These are phyloP conservation scores for Flammula alnicola DNA, from an alignment of 1,284 basidiomycete species.

Conservation along the genomic window DNA sequence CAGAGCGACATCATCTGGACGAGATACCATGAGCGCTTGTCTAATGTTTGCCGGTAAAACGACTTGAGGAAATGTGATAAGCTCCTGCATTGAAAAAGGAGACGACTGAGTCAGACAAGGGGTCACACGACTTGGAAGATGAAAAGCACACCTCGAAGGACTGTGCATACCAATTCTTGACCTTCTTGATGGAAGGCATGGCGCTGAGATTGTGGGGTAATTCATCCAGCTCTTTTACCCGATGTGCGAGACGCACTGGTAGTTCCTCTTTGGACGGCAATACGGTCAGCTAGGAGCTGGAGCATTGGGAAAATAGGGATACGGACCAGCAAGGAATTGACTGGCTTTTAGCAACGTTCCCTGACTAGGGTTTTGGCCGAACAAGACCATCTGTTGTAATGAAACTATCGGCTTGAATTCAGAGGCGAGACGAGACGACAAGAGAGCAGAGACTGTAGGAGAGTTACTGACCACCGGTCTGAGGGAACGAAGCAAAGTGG, in stretches of 20 bases:
- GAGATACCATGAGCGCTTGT: constrained; percentile 63
- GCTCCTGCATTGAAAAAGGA: constrained; percentile 60
- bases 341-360: constrained; percentile 87
- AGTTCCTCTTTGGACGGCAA: constrained; percentile 70
- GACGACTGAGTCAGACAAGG: constrained; percentile 4
- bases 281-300: not conserved
- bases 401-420: constrained; percentile 59
- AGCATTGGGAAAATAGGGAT: constrained; percentile 6
- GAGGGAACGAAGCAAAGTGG: constrained; percentile 94
- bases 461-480: constrained; percentile 84
- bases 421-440: not conserved
- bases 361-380: constrained; percentile 86
- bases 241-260: constrained; percentile 93
- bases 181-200: constrained; percentile 94
- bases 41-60: constrained; percentile 70
- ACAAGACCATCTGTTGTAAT: constrained; percentile 89
- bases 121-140: constrained; percentile 13
- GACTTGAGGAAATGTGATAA: constrained; percentile 84
- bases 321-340: constrained; percentile 78
- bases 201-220: constrained; percentile 90
- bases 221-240: constrained; percentile 95
- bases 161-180: constrained; percentile 99
- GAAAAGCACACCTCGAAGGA: constrained; percentile 84
- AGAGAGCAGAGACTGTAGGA: too few relatives aligned
- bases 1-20: constrained; percentile 49